phyloP scores from a whole-genome alignment of 31 red algal species.

The Asparagopsis taxiformis region DNA sequence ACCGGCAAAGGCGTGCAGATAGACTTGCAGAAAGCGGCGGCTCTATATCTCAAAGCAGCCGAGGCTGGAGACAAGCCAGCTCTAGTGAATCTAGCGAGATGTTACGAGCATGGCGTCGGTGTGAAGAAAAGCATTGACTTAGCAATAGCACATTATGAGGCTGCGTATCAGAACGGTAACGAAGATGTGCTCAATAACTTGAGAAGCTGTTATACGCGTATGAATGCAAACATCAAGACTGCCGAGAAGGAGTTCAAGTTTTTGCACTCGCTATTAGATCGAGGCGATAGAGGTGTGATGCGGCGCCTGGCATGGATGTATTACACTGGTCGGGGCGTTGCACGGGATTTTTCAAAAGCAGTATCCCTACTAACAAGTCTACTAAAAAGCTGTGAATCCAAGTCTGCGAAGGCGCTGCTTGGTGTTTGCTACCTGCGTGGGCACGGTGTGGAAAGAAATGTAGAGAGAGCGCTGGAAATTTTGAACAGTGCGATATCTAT shows the following conservation, averaged over 20 bases:
- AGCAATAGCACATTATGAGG: neutral
- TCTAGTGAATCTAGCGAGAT: neutral
- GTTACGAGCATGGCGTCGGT: constrained; percentile 16
- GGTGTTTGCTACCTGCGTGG: constrained; percentile 7
- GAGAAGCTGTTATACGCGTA: neutral
- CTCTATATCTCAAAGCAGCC: constrained; percentile 34
- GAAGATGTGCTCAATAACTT: neutral
- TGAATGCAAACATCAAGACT: neutral
- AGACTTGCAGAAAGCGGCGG: constrained; percentile 19
- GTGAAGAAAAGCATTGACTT: neutral
- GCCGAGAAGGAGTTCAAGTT: neutral
- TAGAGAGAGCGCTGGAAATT: neutral
- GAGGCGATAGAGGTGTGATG: neutral
- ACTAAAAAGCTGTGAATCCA: neutral
- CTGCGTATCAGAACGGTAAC: constrained; percentile 4
- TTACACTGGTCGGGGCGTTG: constrained; percentile 3
- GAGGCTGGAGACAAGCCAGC: constrained; percentile 6
- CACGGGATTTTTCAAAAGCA: neutral
- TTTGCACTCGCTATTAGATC: neutral
- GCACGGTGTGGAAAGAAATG: neutral
- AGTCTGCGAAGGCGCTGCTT: constrained; percentile 9
- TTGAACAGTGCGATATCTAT: neutral
- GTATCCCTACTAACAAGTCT: neutral
- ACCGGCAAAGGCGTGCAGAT: constrained; percentile 23
- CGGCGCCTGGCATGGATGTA: constrained; percentile 21